Evolutionary conservation across 805 yeast genomes (phyloP).

Genomic region (Candida arabinofermentans): DNA sequence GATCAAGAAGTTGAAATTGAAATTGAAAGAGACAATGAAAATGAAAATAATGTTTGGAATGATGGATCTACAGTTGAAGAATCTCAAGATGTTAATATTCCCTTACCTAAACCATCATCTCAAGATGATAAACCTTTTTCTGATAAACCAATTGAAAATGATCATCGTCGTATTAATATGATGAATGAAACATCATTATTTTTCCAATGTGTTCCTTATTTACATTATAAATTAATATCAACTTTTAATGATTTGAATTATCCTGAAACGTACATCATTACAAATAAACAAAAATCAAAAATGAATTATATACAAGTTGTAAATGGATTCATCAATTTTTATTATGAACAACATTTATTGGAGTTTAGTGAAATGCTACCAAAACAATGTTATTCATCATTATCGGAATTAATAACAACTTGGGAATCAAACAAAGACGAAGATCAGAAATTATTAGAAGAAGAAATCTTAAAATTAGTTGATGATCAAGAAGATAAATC

Average conservation of each 20-base stretch:
- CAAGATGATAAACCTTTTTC: too few relatives aligned
- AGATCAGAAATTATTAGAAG: conserved; percentile 37
- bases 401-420: conserved; percentile 30
- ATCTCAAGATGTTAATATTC: too few relatives aligned
- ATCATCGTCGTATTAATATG: conserved; percentile 20
- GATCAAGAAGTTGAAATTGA: neutral
- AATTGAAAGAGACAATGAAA: neutral
- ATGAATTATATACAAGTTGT: conserved; percentile 30
- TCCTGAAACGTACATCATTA: conserved; percentile 20
- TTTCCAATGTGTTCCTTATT: conserved; percentile 34
- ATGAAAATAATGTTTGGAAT: neutral
- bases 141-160: too few relatives aligned
- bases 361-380: conserved; percentile 33
- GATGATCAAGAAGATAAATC: conserved; percentile 26
- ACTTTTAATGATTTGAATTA: conserved; percentile 22
- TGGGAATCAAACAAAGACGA: conserved; percentile 36
- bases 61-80: neutral
- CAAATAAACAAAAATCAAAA: conserved; percentile 5
- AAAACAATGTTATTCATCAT: conserved; percentile 28
- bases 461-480: conserved; percentile 34
- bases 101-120: too few relatives aligned
- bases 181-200: conserved; percentile 32
- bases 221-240: conserved; percentile 25
- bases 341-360: conserved; percentile 31
- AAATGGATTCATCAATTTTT: conserved; percentile 31